phyloP scores from a whole-genome alignment of 352 stramenopile species.

The Globisporangium iwayamae region DNA sequence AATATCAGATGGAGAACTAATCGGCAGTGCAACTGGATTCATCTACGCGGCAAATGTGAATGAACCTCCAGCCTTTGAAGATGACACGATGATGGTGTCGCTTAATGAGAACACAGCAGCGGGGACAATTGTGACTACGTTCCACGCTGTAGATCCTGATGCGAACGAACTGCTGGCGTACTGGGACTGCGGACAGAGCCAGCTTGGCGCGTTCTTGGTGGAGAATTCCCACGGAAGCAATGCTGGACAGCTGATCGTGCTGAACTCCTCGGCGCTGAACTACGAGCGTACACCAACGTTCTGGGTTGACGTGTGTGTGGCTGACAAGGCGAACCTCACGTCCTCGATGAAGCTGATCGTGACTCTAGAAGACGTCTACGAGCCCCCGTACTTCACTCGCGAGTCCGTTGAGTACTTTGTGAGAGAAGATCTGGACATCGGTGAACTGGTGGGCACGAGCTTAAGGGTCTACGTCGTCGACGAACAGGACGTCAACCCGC shows the following conservation, averaged over 20 bases:
- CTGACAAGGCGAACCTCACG: conserved; percentile 30
- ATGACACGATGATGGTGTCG: background rate
- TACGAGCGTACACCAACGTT: conserved; percentile 32
- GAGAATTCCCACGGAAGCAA: conserved; percentile 12
- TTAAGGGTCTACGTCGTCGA: conserved; percentile 7
- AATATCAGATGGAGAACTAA: conserved; percentile 38
- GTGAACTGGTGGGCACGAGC: conserved; percentile 12
- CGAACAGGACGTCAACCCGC: conserved; percentile 14
- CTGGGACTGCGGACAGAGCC: conserved; percentile 44
- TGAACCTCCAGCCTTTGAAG: conserved; percentile 20
- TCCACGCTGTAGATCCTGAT: conserved; percentile 38
- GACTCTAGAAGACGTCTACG: conserved; percentile 44
- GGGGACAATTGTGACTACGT: conserved; percentile 14
- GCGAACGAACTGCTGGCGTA: conserved; percentile 31
- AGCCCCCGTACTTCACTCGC: conserved; percentile 36
- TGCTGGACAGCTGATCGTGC: conserved; percentile 26
- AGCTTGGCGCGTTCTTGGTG: conserved; percentile 29
- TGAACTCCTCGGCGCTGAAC: conserved; percentile 32
- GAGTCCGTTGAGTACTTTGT: conserved; percentile 24
- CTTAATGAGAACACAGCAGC: conserved; percentile 9
- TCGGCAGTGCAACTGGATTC: conserved; percentile 10
- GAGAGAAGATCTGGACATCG: conserved; percentile 24
- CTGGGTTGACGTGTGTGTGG: conserved; percentile 48
- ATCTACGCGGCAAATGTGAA: conserved; percentile 43
- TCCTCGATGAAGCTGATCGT: conserved; percentile 23